Evolutionary conservation across 768 basidiomycete species (phyloP), one percentile per base, ranked within the genome.

Genomic region (Tylopilus balloui): DNA sequence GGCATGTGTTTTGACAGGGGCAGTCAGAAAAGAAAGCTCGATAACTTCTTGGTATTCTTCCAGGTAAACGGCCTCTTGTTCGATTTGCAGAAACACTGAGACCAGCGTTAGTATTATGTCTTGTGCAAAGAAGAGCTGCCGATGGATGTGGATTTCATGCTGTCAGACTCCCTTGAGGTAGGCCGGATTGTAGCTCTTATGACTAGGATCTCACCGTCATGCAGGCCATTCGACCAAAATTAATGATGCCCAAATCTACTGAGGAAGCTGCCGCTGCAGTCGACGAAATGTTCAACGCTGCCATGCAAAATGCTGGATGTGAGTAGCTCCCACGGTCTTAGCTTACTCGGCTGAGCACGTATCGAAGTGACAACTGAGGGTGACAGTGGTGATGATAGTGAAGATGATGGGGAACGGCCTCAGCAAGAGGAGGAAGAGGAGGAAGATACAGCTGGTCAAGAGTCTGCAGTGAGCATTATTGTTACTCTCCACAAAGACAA

Each of bases 71-170:
- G 17, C 40, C 27, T 37, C 29, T 11, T 31, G 13, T 52, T 17
- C 11, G 35, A 24, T 23, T 45, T 42, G 12, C 44, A 45, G 9
- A 39, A 35, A 42, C 24, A 42, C 44, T 52, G n/a, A 58, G 43
- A 13, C 28, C 35, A 24, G 31, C 31, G 19, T 42, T 51, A 85
- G 81, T 85, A 93, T 50, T 99, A 98, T 66, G 75, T 88, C 14
- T 75, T 85, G n/a, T 90, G 88, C 73, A 99, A 99, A 70, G 78
- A 84, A 38, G 74, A 82, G 20, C 66, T 94, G n/a, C 86, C 96
- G 0, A 94, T 97, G 93, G 96, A 99, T 54, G 87, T 96, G 11
- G 94, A 96, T 45, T 99, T 98, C 69, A 95, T 97, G 92, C 67
- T 96, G 7, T 82, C 83, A 0, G 96, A 99, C 66, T 96, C 95